Conservation (phyloP, 306 rosid species). For the Sphenostylis stenocarpa region DNA sequence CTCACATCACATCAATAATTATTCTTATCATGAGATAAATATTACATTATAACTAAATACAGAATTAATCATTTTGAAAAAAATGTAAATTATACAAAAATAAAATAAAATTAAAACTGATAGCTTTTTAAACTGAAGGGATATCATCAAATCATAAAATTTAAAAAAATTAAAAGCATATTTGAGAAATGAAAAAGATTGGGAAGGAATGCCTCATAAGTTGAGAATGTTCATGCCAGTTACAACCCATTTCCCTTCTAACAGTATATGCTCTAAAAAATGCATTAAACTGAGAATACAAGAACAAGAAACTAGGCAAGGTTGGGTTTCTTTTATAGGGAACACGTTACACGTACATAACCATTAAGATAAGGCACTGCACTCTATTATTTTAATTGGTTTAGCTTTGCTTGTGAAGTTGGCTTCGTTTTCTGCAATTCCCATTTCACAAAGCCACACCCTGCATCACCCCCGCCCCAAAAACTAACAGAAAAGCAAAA, state of each 20-base stretch:
- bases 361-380: constrained; percentile 46
- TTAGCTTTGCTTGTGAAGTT: constrained; percentile 51
- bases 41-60: background rate
- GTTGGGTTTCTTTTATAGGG: constrained; percentile 33
- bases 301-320: constrained; percentile 33
- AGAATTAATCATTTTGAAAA: background rate
- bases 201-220: background rate
- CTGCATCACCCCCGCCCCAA: constrained; percentile 26
- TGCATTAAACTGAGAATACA: constrained; percentile 26
- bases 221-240: constrained; percentile 4
- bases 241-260: background rate
- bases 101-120: no score
- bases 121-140: background rate
- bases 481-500: constrained; percentile 27
- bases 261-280: background rate
- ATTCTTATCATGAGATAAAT: background rate
- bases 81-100: background rate
- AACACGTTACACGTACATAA: constrained; percentile 39
- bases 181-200: background rate
- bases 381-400: constrained; percentile 15
- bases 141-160: background rate
- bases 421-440: constrained; percentile 43
- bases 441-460: constrained; percentile 23
- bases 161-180: background rate
- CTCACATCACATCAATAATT: background rate